phyloP scores from a whole-genome alignment of 768 basidiomycete genomes.

The Crucibulum laeve region DNA sequence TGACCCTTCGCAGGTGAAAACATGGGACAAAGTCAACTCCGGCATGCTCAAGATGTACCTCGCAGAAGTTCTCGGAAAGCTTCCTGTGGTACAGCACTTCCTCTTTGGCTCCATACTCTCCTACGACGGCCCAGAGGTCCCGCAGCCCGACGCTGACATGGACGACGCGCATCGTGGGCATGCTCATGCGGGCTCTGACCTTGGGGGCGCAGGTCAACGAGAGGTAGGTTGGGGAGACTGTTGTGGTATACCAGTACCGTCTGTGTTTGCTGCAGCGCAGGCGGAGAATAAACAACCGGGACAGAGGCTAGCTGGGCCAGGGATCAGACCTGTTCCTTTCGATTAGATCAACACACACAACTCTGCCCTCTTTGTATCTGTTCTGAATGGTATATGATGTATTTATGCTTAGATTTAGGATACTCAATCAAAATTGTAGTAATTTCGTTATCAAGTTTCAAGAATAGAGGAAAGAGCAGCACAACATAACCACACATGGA shows the following conservation, averaged over 20 bases:
- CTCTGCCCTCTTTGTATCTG: too few relatives aligned
- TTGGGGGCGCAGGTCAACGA: constrained; percentile 41
- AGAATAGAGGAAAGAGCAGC: too few relatives aligned
- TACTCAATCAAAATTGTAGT: too few relatives aligned
- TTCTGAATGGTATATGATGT: too few relatives aligned
- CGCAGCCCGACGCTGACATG: constrained; percentile 10
- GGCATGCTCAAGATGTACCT: constrained; percentile 99
- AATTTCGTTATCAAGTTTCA: too few relatives aligned
- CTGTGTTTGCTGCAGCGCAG: constrained; percentile 71
- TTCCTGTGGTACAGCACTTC: constrained; percentile 96
- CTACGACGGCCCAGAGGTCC: constrained; percentile 57
- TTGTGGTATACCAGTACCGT: constrained; percentile 86
- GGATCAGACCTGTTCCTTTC: constrained; percentile 76
- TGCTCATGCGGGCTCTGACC: constrained; percentile 33
- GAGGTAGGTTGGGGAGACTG: constrained; percentile 83
- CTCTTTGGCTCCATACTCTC: constrained; percentile 81
- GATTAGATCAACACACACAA: too few relatives aligned
- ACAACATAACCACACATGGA: too few relatives aligned
- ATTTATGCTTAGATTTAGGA: too few relatives aligned
- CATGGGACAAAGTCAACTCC: constrained; percentile 94
- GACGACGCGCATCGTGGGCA: constrained; percentile 47
- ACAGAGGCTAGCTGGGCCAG: constrained; percentile 47
- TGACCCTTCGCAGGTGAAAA: constrained; percentile 53
- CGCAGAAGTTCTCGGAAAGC: constrained; percentile 91
- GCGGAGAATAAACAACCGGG: constrained; percentile 42